phyloP scores from a whole-genome alignment of 2,329 filamentous ascomycete species.

The Neophaeococcomyces mojaviensis region DNA sequence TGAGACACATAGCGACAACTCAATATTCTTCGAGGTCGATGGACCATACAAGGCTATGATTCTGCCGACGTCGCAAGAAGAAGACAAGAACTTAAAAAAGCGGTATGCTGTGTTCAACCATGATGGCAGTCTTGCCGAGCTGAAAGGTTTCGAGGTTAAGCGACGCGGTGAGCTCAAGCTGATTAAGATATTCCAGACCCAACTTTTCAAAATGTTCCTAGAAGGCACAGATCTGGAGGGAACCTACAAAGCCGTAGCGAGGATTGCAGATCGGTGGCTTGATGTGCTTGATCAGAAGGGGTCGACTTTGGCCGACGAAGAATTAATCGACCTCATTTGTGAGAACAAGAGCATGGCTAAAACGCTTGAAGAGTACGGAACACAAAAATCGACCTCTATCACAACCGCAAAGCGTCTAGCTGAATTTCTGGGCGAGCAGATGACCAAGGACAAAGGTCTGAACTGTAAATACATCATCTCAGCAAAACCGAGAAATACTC shows the following conservation, averaged over 20 bases:
- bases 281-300: conserved; percentile 89
- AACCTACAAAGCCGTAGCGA: conserved; percentile 85
- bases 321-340: conserved; percentile 98
- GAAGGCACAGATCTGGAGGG: conserved; percentile 81
- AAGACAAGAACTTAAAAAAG: conserved; percentile 99
- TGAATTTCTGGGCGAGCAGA: conserved; percentile 93
- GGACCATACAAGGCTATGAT: conserved; percentile 98
- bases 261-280: conserved; percentile 91
- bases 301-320: conserved; percentile 84
- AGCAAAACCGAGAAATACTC: conserved; percentile 72
- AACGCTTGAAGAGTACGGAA: conserved; percentile 90
- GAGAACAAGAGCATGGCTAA: conserved; percentile 99
- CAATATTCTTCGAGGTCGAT: conserved; percentile 98
- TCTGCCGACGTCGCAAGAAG: conserved; percentile 92
- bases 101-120: conserved; percentile 98
- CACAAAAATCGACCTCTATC: conserved; percentile 97
- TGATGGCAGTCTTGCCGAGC: conserved; percentile 85
- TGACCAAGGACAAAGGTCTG: conserved; percentile 97
- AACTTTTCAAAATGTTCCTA: conserved; percentile 99
- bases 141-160: conserved; percentile 98
- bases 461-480: conserved; percentile 99
- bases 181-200: conserved; percentile 98
- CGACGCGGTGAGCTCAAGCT: conserved; percentile 94
- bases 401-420: conserved; percentile 91
- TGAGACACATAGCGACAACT: conserved; percentile 96